A percentile compares a stretch with the other conserved stretches of the same genome.
These are phyloP conservation scores for Rhizopogon roseolus DNA, from an alignment of 768 basidiomycete species.

Conservation along the genomic window DNA sequence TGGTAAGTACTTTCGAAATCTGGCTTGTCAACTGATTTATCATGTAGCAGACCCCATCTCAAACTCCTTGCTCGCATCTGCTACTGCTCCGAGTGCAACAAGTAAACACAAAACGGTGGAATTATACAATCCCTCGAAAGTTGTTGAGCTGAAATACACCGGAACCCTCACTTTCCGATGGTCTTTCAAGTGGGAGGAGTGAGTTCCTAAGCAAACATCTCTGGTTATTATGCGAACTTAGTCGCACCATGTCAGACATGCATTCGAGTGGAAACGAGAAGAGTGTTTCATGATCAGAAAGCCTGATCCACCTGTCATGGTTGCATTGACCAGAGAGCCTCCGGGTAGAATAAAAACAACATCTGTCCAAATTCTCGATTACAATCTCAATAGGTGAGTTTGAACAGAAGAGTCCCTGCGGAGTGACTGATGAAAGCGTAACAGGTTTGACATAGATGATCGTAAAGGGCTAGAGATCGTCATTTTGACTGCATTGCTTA, in stretches of 20 bases:
- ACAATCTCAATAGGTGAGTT: conserved; percentile 70
- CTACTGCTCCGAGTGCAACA: conserved; percentile 55
- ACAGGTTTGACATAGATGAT: conserved; percentile 79
- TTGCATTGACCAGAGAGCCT: conserved; percentile 77
- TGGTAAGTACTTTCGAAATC: conserved; percentile 36
- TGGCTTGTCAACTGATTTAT: not conserved
- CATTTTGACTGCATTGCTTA: conserved; percentile 69
- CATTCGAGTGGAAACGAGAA: conserved; percentile 84
- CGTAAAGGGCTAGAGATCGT: conserved; percentile 84
- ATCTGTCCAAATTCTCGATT: conserved; percentile 76
- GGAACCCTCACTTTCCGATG: conserved; percentile 74
- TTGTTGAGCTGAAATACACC: conserved; percentile 69
- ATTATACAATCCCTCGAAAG: conserved; percentile 65
- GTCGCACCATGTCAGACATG: conserved; percentile 44
- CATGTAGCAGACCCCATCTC: conserved; percentile 61
- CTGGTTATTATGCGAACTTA: not conserved
- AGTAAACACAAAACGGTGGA: conserved; percentile 74
- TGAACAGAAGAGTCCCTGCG: not conserved
- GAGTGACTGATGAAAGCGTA: not conserved
- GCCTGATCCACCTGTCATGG: conserved; percentile 82
- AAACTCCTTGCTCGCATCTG: conserved; percentile 65
- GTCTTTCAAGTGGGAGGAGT: conserved; percentile 84
- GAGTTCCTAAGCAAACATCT: conserved; percentile 22
- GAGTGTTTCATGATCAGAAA: conserved; percentile 81
- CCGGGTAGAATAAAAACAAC: conserved; percentile 59